Evolutionary conservation across 2,329 filamentous ascomycete genomes (phyloP).

Genomic region (Orbilia brochopaga): DNA sequence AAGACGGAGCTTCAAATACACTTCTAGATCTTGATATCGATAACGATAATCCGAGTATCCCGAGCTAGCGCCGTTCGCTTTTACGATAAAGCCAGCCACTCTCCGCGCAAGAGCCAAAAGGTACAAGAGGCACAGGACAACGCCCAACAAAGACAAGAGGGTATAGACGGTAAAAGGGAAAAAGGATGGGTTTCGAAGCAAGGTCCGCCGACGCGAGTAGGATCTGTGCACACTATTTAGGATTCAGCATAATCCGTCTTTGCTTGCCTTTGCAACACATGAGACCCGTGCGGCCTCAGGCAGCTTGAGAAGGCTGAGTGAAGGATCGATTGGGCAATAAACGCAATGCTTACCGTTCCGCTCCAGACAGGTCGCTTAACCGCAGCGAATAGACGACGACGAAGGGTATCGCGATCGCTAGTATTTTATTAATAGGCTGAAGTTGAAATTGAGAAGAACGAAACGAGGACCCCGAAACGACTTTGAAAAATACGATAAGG

Average conservation of each 20-base stretch:
- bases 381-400: slow-evolving; percentile 41
- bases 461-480: slow-evolving; percentile 14
- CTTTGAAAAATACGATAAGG: slow-evolving; percentile 3
- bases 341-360: slow-evolving; percentile 43
- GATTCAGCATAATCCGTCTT: slow-evolving; percentile 23
- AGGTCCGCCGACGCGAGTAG: slow-evolving; percentile 18
- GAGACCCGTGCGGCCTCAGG: slow-evolving; percentile 22
- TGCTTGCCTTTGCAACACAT: slow-evolving; percentile 24
- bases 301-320: slow-evolving; percentile 42
- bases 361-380: slow-evolving; percentile 43
- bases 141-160: slow-evolving; percentile 33
- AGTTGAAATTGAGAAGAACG: neutral
- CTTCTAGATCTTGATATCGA: slow-evolving; percentile 39
- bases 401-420: slow-evolving; percentile 22
- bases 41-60: slow-evolving; percentile 16
- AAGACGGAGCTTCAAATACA: slow-evolving; percentile 39
- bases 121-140: slow-evolving; percentile 25
- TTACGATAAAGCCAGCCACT: slow-evolving; percentile 26
- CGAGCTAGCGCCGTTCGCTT: slow-evolving; percentile 14
- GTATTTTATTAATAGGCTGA: neutral
- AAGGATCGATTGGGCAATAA: slow-evolving; percentile 39
- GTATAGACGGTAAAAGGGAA: slow-evolving; percentile 33
- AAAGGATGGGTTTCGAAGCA: slow-evolving; percentile 21
- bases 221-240: slow-evolving; percentile 44
- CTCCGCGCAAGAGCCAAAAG: slow-evolving; percentile 16